Evolutionary conservation across 1,139 yeast species (phyloP), one percentile per base, ranked within the genome.

Genomic region (Lodderomyces pseudojiufengensis): DNA sequence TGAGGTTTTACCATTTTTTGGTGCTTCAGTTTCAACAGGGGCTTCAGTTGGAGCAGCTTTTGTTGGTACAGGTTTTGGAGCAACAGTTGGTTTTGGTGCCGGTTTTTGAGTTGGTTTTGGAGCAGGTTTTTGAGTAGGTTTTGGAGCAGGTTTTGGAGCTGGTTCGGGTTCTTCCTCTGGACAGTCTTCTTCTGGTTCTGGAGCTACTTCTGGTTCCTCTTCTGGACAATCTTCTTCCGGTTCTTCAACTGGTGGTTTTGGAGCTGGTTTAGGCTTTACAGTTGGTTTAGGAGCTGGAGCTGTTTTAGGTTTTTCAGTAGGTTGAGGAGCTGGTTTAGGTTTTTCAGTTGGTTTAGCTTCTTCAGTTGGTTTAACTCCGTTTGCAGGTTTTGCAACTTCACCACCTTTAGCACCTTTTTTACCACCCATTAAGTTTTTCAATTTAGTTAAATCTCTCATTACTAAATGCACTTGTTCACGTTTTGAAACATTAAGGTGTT

Each of bases 391-490:
- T 8, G 20, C 21, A 8, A 25, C 33, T 29, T 36, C 32, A 11
- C 27, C 11, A 16, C 34, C 34, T n/a, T n/a, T n/a, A n/a, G n/a
- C n/a, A 29, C 35, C 35, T 31, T 33, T 32, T 23, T 28, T 24
- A 12, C 35, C 35, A 11, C 30, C 35, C 37, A 31, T 34, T 12
- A 16, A 26, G 12, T 37, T 36, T 22, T 30, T 33, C 32, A 33
- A 33, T 27, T 36, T 36, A 10, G 27, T 27, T 21, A 39, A 28
- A 25, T 25, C 43, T 22, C 34, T 22, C 12, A 31, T 15, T n/a
- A 26, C 24, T 24, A 31, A 13, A 16, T 24, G 33, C 15, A 31
- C 8, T 20, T 31, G 29, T 5, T 31, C 34, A 26, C 22, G 21
- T 24, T 31, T 31, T 24, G 26, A 24, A 15, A 24, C 14, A 10